Evolutionary conservation across 352 stramenopile genomes (phyloP), one percentile per base, ranked within the genome.

Genomic region (Phytophthora foliorum): DNA sequence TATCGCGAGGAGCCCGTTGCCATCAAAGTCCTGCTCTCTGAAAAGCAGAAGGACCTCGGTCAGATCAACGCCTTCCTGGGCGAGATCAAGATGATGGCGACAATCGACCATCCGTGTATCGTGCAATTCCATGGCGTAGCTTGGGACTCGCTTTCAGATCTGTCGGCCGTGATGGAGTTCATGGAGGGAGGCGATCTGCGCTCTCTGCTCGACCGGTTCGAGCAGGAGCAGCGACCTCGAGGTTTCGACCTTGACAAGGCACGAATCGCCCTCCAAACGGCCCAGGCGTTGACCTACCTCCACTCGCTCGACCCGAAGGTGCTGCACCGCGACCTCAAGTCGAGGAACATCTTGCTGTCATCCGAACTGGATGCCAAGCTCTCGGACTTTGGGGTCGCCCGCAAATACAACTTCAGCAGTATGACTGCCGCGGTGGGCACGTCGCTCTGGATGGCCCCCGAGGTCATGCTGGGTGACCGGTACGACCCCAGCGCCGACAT

Each of bases 71-170:
- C 69, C 11, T 89, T 92, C 57, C 57, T 88, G 21, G 57, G 57
- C 14, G 81, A 92, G 57, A 80, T 84, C 39, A 85, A 85, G 55
- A 63, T 90, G 48, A 87, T 91, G 75, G 71, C 82, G 9, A 74
- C 42, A 10, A 48, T 92, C 4, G 77, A 90, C 13, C 86, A 93
- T 52, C 69, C 77, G 7, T 63, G 75, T 10, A 88, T 93, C 16
- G 83, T 92, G 1, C 72, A 55, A 8, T 91, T 92, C 36, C 57
- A 91, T 21, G 86, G 80, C 6, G 77, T 85, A 10, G 75, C 80
- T 5, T 90, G 82, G 82, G 79, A 86, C 41, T 58, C 78, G 1
- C 68, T 84, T 34, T 75, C 49, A 16, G 77, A 86, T 32, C 50
- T 88, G 24, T 79, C 74, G 21, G 77, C 71, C 3, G 80, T 90